phyloP scores from a whole-genome alignment of 257 asterid genomes.

The Lithospermum erythrorhizon region DNA sequence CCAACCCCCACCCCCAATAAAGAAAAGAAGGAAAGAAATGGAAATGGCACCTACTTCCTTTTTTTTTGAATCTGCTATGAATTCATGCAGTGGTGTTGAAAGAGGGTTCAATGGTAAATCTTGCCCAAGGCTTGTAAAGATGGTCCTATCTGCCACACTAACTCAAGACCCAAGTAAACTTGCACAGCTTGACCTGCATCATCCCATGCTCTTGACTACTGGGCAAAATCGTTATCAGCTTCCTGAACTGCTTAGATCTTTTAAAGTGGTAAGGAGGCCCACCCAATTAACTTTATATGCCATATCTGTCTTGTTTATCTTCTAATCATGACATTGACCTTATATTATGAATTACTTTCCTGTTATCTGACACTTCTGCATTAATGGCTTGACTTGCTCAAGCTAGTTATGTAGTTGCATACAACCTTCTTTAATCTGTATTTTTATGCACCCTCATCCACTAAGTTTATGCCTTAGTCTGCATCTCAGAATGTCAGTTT shows the following conservation, averaged over 20 bases:
- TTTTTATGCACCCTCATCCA: no score
- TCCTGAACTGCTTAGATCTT: slow-evolving; percentile 64
- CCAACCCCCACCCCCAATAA: background rate
- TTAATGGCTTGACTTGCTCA: no score
- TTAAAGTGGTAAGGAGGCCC: slow-evolving; percentile 55
- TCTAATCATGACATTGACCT: background rate
- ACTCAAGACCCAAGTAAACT: slow-evolving; percentile 97
- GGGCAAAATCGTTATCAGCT: slow-evolving; percentile 69
- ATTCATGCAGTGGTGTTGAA: slow-evolving; percentile 58
- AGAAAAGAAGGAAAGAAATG: background rate
- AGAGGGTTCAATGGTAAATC: slow-evolving; percentile 69
- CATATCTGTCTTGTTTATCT: background rate
- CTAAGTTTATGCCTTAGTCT: no score
- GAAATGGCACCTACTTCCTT: background rate
- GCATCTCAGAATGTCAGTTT: no score
- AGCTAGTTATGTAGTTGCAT: no score
- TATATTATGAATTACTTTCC: background rate
- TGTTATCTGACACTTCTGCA: background rate
- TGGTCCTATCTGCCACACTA: slow-evolving; percentile 85
- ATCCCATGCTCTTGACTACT: slow-evolving; percentile 69
- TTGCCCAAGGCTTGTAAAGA: slow-evolving; percentile 69
- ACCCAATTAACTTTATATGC: background rate
- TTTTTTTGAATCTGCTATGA: background rate
- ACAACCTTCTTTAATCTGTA: no score
- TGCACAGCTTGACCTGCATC: slow-evolving; percentile 77